Conservation (phyloP, 108 stramenopile species). For the Nannochloropsis oceanica region DNA sequence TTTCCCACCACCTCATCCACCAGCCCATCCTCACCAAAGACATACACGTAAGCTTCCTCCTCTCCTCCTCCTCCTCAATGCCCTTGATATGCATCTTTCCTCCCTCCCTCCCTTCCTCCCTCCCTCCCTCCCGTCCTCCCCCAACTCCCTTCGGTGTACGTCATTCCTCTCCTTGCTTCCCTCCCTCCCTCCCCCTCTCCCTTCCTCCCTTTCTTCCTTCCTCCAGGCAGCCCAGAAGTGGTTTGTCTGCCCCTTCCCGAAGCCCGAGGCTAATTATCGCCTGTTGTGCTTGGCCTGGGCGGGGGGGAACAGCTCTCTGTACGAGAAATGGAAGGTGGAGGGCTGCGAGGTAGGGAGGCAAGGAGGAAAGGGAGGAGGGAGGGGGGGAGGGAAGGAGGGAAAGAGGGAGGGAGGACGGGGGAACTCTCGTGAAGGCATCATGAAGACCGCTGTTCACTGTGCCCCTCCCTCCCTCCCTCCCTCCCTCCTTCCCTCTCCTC, state of each 20-base stretch:
- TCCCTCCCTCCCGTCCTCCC: neutral
- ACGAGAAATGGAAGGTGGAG: neutral
- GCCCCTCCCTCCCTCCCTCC: neutral
- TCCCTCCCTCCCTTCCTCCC: neutral
- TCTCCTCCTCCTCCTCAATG: neutral
- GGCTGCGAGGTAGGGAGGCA: neutral
- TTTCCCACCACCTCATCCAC: neutral
- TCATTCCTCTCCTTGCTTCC: neutral
- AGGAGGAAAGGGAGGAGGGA: neutral
- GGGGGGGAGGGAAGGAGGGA: neutral
- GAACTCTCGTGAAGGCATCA: neutral
- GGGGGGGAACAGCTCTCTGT: neutral
- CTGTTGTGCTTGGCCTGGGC: neutral
- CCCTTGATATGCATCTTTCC: neutral
- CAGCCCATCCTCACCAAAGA: neutral
- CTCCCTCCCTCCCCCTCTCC: neutral
- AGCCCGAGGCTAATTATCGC: neutral
- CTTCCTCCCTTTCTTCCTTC: neutral
- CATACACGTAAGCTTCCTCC: neutral
- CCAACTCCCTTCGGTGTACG: neutral
- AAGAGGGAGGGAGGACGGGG: neutral
- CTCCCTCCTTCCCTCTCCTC: neutral
- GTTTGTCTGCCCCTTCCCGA: neutral
- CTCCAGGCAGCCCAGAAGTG: neutral
- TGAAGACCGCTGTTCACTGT: neutral